Percentiles rank a stretch among this genome's conserved stretches.
These are phyloP conservation scores for Claviceps arundinis DNA, from an alignment of 2,329 filamentous ascomycete species.

Conservation along the genomic window DNA sequence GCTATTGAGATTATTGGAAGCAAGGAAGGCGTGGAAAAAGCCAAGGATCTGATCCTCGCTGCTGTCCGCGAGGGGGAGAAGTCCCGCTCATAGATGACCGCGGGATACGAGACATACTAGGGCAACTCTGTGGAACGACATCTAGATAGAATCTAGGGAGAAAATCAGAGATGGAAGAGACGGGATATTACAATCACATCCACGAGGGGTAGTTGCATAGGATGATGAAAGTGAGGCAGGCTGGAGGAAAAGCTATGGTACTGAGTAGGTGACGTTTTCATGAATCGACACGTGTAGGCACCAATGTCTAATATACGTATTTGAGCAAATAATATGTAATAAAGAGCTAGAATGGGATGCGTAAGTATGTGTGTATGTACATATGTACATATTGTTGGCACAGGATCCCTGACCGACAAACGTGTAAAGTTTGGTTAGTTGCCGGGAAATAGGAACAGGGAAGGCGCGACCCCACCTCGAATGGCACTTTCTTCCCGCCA, in stretches of 20 bases:
- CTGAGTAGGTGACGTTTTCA: no score
- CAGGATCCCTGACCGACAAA: no score
- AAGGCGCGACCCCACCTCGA: neutral
- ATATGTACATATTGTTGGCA: no score
- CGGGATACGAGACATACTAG: neutral
- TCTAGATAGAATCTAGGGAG: neutral
- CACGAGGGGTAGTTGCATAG: neutral
- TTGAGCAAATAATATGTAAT: neutral
- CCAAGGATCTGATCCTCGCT: slow-evolving; percentile 77
- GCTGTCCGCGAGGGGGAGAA: slow-evolving; percentile 54
- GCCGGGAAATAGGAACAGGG: neutral
- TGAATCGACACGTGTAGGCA: neutral
- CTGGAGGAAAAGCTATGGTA: neutral
- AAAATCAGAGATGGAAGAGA: neutral
- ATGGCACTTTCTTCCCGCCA: neutral
- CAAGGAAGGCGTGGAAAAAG: slow-evolving; percentile 69
- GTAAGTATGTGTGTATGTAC: neutral
- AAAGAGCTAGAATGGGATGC: neutral
- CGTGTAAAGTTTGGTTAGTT: neutral
- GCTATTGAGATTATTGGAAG: slow-evolving; percentile 82
- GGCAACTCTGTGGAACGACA: neutral
- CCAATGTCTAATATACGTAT: no score
- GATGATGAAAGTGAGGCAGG: neutral
- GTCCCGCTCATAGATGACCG: slow-evolving; percentile 15
- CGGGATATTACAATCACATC: neutral